Evolutionary conservation across 768 basidiomycete species (phyloP), one percentile per base, ranked within the genome.

Genomic region (Lactarius deliciosus): DNA sequence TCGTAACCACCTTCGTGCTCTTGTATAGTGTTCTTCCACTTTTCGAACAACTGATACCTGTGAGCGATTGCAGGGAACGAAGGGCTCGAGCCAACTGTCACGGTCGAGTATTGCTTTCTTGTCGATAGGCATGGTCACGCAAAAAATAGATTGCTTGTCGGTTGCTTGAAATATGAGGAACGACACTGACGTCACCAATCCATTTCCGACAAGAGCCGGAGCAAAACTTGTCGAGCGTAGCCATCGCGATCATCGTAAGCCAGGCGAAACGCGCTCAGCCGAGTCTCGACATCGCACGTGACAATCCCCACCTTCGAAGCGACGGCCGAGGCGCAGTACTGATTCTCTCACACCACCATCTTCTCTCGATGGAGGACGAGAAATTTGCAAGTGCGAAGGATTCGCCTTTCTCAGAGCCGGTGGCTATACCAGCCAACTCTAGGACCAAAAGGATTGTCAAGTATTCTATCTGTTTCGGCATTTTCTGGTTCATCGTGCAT

Each of bases 1-100:
- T 89, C 89, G 70, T 87, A 84, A 22, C 97, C 96, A 58, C 94
- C 94, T 79, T 98, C 96, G 70, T 86, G 77, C 57, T 84, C 72
- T 28, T 89, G 82, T 72, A 97, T 91, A 55, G 78, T 81, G 71
- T 88, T 83, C 72, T 90, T 92, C 91, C 90, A 92, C 72, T 84
- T 81, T 64, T 83, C 82, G 79, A 87, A 93, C 38, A 76, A 74
- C 62, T 87, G 85, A 76, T 93, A 81, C 68, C 92, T 82, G 71
- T 84, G 82, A 65, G 85, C 78, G 75, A 94, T 91, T 54, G 84
- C 82, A 34, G 86, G 86, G 82, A 61, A 89, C 79, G 72, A 89
- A 84, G n/a, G 85, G 85, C 72, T 86, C 83, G n/a, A 94, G 85
- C 76, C 86, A 93, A 20, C 82, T 81, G 76, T 94, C 92, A 70